phyloP scores from a whole-genome alignment of 1,284 basidiomycete species.

The Cerioporus squamosus region DNA sequence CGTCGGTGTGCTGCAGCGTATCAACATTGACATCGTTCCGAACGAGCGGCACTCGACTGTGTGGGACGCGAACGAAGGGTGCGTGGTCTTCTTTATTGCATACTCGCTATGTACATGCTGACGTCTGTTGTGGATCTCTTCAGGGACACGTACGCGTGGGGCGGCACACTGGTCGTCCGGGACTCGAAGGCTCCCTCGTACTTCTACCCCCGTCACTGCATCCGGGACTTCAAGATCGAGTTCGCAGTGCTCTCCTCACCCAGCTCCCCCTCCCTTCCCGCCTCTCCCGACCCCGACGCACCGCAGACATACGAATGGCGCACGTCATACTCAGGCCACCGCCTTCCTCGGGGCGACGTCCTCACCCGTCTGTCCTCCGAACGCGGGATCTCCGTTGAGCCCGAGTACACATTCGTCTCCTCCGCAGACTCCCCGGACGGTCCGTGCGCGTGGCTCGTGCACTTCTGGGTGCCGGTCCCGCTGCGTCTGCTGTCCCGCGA shows the following conservation, averaged over 20 bases:
- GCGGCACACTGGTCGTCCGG: slow-evolving; percentile 18
- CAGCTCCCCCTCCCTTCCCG: slow-evolving; percentile 3
- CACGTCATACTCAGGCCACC: slow-evolving; percentile 1
- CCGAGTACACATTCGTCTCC: slow-evolving; percentile 8
- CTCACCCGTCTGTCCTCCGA: slow-evolving; percentile 1
- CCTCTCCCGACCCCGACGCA: neutral
- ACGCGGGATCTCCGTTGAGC: slow-evolving; percentile 20
- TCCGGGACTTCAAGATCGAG: slow-evolving; percentile 18
- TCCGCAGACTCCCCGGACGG: slow-evolving; percentile 3
- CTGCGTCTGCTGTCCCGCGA: slow-evolving; percentile 16
- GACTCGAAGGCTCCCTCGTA: slow-evolving; percentile 18
- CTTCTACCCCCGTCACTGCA: slow-evolving; percentile 15
- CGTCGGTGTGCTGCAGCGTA: neutral
- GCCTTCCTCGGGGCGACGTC: neutral
- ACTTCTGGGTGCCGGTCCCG: slow-evolving; percentile 28
- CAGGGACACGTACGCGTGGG: slow-evolving; percentile 23
- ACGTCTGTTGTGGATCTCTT: neutral
- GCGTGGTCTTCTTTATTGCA: neutral
- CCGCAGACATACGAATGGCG: slow-evolving; percentile 13
- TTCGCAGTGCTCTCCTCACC: slow-evolving; percentile 17
- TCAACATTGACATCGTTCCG: neutral
- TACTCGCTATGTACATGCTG: neutral
- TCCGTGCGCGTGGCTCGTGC: slow-evolving; percentile 19
- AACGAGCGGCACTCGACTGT: slow-evolving; percentile 14
- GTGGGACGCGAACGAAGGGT: slow-evolving; percentile 15